Evolutionary conservation across 2,329 filamentous ascomycete genomes (phyloP).

Genomic region (Arthroderma uncinatum): DNA sequence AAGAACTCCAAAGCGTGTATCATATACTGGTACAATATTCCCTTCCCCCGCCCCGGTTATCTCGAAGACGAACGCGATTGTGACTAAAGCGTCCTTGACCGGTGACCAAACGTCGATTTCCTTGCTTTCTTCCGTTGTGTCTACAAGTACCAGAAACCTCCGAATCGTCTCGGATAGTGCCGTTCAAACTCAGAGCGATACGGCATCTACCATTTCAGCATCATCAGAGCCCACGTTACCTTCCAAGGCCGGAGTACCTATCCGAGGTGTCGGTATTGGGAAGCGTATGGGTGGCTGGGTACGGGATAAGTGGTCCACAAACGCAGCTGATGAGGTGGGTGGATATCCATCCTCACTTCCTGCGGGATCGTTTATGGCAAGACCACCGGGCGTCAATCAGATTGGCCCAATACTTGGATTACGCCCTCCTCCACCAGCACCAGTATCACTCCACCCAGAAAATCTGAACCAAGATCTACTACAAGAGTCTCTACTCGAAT

Average conservation of each 20-base stretch:
- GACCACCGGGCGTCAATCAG: conserved; percentile 67
- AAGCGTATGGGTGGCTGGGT: conserved; percentile 12
- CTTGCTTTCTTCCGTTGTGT: conserved; percentile 30
- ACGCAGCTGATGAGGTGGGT: not conserved
- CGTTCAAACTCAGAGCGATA: conserved; percentile 1
- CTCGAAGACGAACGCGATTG: conserved; percentile 29
- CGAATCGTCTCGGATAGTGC: conserved; percentile 19
- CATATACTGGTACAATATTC: conserved; percentile 33
- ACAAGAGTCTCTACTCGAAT: conserved; percentile 42
- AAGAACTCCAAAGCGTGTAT: conserved; percentile 36
- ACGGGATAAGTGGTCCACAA: conserved; percentile 6
- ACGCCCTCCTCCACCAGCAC: conserved; percentile 44
- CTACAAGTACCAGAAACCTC: conserved; percentile 13
- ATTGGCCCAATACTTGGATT: conserved; percentile 63
- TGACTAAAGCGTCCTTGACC: conserved; percentile 21
- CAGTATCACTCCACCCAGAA: conserved; percentile 48
- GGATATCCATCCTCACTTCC: conserved; percentile 11
- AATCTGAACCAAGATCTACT: conserved; percentile 50
- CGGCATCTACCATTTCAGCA: conserved; percentile 28
- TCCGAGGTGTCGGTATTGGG: conserved; percentile 9
- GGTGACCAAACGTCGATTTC: conserved; percentile 21
- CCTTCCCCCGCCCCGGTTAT: conserved; percentile 30
- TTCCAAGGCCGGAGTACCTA: conserved; percentile 26
- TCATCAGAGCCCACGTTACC: conserved; percentile 49
- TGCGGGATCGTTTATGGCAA: conserved; percentile 31